These are phyloP conservation scores for Globisporangium camurandrum DNA, from an alignment of 352 stramenopile species.

Conservation along the genomic window DNA sequence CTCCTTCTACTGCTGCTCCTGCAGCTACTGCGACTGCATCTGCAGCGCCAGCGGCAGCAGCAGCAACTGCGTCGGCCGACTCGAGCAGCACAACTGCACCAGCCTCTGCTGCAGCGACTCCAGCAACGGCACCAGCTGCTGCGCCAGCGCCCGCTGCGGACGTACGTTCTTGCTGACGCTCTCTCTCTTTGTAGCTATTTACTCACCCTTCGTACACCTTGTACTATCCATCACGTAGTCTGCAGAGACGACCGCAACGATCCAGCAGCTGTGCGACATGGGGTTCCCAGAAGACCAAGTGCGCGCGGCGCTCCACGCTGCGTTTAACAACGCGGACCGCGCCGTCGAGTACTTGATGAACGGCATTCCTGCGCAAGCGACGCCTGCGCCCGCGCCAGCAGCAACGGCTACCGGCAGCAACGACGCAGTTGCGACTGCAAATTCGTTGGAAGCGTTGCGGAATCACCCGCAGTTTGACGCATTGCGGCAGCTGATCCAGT, in stretches of 20 bases:
- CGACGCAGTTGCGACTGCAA: constrained; percentile 20
- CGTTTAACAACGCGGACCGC: constrained; percentile 84
- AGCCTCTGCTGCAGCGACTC: constrained; percentile 53
- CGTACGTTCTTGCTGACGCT: not conserved
- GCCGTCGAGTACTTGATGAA: constrained; percentile 88
- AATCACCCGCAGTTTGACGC: constrained; percentile 83
- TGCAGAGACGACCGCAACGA: constrained; percentile 43
- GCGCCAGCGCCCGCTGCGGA: constrained; percentile 18
- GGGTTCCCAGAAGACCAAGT: constrained; percentile 85
- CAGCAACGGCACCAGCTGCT: constrained; percentile 31
- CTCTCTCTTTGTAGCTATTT: too few species aligned
- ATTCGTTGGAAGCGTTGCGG: constrained; percentile 68
- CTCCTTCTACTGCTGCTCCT: constrained; percentile 18
- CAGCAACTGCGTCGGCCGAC: constrained; percentile 39
- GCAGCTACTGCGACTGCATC: constrained; percentile 16
- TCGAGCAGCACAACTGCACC: constrained; percentile 61
- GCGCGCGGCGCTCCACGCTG: constrained; percentile 59
- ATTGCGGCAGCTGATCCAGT: constrained; percentile 75
- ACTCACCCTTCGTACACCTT: too few species aligned
- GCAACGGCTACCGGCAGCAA: constrained; percentile 11
- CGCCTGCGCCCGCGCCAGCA: constrained; percentile 17
- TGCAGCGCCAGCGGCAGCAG: constrained; percentile 13
- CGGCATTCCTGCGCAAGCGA: constrained; percentile 58
- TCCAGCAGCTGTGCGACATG: constrained; percentile 82
- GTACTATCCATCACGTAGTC: constrained; percentile 9